Evolutionary conservation across 495 filamentous ascomycete genomes (phyloP), one percentile per base, ranked within the genome.

Genomic region (Trichoderma virens): DNA sequence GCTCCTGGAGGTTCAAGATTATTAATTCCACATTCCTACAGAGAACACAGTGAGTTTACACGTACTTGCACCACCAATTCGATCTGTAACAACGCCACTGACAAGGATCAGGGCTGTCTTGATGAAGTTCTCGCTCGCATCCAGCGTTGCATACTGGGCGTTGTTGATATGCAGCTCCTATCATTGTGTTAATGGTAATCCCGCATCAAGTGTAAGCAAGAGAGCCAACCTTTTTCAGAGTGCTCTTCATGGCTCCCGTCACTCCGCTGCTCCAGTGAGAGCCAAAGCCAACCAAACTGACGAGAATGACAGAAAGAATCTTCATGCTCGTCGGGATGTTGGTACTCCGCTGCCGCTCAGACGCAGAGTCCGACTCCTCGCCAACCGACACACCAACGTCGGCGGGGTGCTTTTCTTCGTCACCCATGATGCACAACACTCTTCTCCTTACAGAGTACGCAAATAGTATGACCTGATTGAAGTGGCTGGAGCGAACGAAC

Each of bases 41-140:
- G 8, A 9, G 6, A 23, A 47, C 1, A 43, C 7, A 8, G n/a
- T 62, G 23, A 27, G 27, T 3, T 30, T 28, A 18, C 16, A 25
- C 31, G 18, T 67, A 76, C 77, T 70, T 56, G 79, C 79, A 51
- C 76, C 79, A 16, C 79, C 77, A 28, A 80, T 65, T 18, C 79
- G 72, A 68, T 81, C 79, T 2, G 76, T 80, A 20, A 78, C 65
- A 6, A 78, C 67, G 18, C 79, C 78, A 59, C 74, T 79, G 25
- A 75, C 65, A n/a, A 77, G 65, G n/a, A 79, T 65, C n/a, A 80
- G 67, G 0, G 76, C 66, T 0, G 76, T 79, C 1, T 74, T 73
- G 74, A 81, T 81, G 59, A 79, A 81, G 65, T 80, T 73, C 65
- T 80, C 78, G 41, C 76, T 80, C 0, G 76, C 76, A 68, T 78